Base-by-base conservation (phyloP, 495 filamentous ascomycete genomes). In the Trichoderma reesei region DNA sequence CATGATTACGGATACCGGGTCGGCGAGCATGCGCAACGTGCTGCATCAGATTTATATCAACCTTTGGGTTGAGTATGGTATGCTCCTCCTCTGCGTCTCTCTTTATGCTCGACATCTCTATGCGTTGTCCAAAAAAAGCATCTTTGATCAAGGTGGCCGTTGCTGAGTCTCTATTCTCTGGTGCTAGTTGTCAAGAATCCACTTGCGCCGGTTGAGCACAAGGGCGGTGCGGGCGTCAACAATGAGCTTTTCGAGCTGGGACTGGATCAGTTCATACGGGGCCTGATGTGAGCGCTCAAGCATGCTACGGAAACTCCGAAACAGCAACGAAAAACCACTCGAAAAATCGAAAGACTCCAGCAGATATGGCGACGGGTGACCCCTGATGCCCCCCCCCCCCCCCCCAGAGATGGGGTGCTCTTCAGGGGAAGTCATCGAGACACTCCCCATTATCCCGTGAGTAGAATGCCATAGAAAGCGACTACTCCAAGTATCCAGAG, bases 11-110 rank as follows among this genome's bases (percentile, higher is more conserved):
- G 94, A 98, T 76, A 86, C 88, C 48, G 90, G 88, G 73, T 90
- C 88, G 65, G 86, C 88, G 65, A 96, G 90, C 75, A 90, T 98
- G 83, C 87, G 91, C 39, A 88, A 92, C 65, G 92, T 92, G 9
- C 80, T 98, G 71, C 91, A 98, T 74, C 94, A 98, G 82, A 97
- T 98, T 62, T 98, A 97, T 73, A 94, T 96, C 71, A 98, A 94
- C 76, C 84, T 97, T 33, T 97, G 90, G 77, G 91, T 97, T 51
- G 94, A 98, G 80, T 98, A 91, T 71, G 90, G 90, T 92, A 74
- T 67, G 84, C 71, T n/a, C n/a, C n/a, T n/a, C n/a, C n/a, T n/a
- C n/a, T n/a, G n/a, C n/a, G n/a, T 13, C 44, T 36, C 62, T 26
- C 59, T n/a, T 38, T 36, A 37, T 9, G 16, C 4, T 13, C 11